Conservation (phyloP, 805 yeast species). For the Lachancea cidri region DNA sequence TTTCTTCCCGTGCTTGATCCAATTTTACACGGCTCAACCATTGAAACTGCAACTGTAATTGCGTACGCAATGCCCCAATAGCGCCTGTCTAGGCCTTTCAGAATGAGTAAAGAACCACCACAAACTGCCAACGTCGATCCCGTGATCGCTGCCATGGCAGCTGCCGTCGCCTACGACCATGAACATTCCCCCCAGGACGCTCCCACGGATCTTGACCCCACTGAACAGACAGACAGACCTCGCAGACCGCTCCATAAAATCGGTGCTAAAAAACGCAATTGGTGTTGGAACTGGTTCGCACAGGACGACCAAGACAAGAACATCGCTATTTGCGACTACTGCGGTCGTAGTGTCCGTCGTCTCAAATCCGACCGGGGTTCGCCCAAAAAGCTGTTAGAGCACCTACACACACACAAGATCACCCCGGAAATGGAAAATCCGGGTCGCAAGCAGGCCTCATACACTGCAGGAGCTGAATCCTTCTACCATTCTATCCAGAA, state of each 20-base stretch:
- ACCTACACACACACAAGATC: slow-evolving; percentile 50
- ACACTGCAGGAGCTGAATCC: slow-evolving; percentile 4
- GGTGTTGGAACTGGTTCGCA: slow-evolving; percentile 61
- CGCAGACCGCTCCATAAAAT: slow-evolving; percentile 29
- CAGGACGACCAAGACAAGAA: slow-evolving; percentile 46
- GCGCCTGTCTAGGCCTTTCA: not conserved
- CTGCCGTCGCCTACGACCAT: slow-evolving; percentile 6
- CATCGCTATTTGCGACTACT: slow-evolving; percentile 49
- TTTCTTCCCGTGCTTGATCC: too few species aligned
- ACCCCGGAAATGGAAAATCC: slow-evolving; percentile 38
- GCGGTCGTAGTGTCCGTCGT: slow-evolving; percentile 46
- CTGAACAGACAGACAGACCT: not conserved
- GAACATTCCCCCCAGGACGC: not conserved
- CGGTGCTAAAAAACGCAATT: slow-evolving; percentile 56
- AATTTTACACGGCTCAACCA: too few species aligned
- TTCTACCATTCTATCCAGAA: slow-evolving; percentile 3
- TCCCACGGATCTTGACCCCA: not conserved
- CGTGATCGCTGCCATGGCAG: slow-evolving; percentile 7
- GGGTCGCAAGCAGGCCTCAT: slow-evolving; percentile 22
- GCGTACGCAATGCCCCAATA: not conserved
- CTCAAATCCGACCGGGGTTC: slow-evolving; percentile 51
- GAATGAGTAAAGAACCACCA: not conserved
- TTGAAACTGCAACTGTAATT: too few species aligned
- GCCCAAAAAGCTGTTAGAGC: slow-evolving; percentile 55
- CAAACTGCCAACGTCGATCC: slow-evolving; percentile 4